A percentile compares a stretch with the other conserved stretches of the same genome.
phyloP scores from a whole-genome alignment of 2,329 filamentous ascomycete species.

The Dendrostoma leiphaemia region DNA sequence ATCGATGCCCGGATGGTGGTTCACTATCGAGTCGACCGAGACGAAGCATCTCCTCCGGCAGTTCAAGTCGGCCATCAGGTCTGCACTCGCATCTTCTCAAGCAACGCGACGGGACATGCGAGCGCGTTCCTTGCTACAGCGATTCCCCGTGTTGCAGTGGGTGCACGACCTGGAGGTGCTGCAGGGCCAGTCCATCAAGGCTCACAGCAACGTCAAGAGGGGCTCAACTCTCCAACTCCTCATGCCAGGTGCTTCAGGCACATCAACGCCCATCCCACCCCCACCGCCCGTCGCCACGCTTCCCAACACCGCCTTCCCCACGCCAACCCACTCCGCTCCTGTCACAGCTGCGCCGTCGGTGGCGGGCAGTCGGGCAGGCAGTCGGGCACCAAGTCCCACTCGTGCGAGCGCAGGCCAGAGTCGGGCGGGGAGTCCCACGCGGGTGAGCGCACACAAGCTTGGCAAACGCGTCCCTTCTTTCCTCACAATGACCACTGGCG shows the following conservation, averaged over 20 bases:
- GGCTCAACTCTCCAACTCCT: slow-evolving; percentile 1
- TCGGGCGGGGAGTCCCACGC: background rate
- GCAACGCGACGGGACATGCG: slow-evolving; percentile 60
- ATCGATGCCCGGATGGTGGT: slow-evolving; percentile 74
- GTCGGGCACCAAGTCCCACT: slow-evolving; percentile 12
- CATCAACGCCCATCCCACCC: background rate
- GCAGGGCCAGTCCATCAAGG: slow-evolving; percentile 52
- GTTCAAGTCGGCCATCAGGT: slow-evolving; percentile 61
- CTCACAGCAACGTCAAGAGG: slow-evolving; percentile 4
- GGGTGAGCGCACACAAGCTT: background rate
- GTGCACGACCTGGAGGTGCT: slow-evolving; percentile 61
- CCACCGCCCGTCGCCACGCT: slow-evolving; percentile 5
- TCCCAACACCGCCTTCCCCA: slow-evolving; percentile 5
- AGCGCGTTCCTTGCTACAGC: slow-evolving; percentile 59
- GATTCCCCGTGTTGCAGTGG: slow-evolving; percentile 66
- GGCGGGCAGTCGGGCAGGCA: slow-evolving; percentile 6
- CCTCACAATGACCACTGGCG: background rate
- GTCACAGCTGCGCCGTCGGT: slow-evolving; percentile 5
- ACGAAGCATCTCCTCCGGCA: slow-evolving; percentile 61
- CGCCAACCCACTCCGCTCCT: slow-evolving; percentile 1
- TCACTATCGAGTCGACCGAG: slow-evolving; percentile 50
- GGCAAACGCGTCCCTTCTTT: background rate
- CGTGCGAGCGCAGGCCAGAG: background rate
- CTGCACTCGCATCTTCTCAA: slow-evolving; percentile 54
- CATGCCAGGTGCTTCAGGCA: slow-evolving; percentile 4